phyloP scores from a whole-genome alignment of 176 grass and related monocot genomes.

The Miscanthus lutarioriparius region DNA sequence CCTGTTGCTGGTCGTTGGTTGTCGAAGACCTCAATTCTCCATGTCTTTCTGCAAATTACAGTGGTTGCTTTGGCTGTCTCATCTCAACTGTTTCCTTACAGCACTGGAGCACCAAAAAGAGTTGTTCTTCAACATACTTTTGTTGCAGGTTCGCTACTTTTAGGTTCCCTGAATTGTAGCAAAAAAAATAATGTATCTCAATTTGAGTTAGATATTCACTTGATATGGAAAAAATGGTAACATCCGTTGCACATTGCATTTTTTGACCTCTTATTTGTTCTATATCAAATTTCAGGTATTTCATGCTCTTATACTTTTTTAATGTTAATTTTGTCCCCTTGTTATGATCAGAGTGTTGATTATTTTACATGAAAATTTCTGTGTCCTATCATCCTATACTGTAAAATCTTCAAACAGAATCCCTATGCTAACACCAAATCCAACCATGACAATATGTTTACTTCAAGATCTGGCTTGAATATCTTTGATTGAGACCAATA shows the following conservation, averaged over 20 bases:
- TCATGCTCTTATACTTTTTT: not conserved
- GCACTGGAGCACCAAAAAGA: conserved; percentile 81
- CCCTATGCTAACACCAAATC: not conserved
- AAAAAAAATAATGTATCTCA: not conserved
- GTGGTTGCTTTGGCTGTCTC: conserved; percentile 81
- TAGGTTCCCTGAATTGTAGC: not conserved
- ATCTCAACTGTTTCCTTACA: conserved; percentile 97
- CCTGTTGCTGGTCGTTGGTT: conserved; percentile 77
- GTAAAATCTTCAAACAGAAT: not conserved
- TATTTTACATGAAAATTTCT: conserved; percentile 14
- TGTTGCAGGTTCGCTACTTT: conserved; percentile 61
- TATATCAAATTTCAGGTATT: not conserved
- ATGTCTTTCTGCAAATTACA: conserved; percentile 73
- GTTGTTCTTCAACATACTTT: conserved; percentile 89
- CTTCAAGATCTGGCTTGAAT: conserved; percentile 24
- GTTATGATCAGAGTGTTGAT: not conserved
- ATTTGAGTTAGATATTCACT: not conserved
- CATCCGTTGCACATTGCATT: not conserved
- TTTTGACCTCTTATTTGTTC: not conserved
- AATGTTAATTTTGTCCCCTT: not conserved
- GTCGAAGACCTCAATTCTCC: conserved; percentile 63
- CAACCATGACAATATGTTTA: not conserved
- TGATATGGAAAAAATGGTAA: not conserved
- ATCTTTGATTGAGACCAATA: conserved; percentile 38
- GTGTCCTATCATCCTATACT: not conserved